Base-by-base conservation (phyloP, 495 filamentous ascomycete species). In the Neurospora sublineolata region DNA sequence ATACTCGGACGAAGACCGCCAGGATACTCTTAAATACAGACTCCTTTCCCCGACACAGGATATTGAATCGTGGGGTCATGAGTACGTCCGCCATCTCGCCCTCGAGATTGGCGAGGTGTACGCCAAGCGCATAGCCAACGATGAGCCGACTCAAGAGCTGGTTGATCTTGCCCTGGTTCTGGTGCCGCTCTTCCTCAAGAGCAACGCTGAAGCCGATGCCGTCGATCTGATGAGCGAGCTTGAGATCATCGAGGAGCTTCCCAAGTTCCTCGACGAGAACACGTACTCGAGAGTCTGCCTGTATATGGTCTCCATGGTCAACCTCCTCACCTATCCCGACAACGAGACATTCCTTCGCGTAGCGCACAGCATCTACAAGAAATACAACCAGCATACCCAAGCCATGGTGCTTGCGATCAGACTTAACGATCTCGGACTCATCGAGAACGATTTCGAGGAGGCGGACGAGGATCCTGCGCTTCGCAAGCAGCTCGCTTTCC, bases 221-320 rank as follows among this genome's bases (percentile, higher is more conserved):
- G 95, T 98, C 42, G 95, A 99, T 81, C 86, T 99, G 72, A 88
- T 98, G 85, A 95, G 92, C 80, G 96, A 99, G 79, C 83, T 99
- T 67, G 95, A 99, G 80, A 97, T 96, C 75, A 98, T 98, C 76
- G 92, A 97, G 75, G 85, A 94, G 76, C 91, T 99, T n/a, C 89
- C 92, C 46, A 84, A 90, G 70, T 94, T 93, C 75, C 84, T 98
- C 70, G 95, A 99, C 79, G 91, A 97, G 78, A 92, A 98, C 80
- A 97, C 94, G 38, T 99, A 96, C 77, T 82, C 90, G 36, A 86
- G 95, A 75, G 95, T 97, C 70, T 97, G 94, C 83, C 80, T 99
- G 75, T 99, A 99, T 80, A 97, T 99, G 90, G 93, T 97, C 76
- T 97, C 92, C 85, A 98, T 98, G 93, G 95, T 99, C 69, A 95